phyloP scores from a whole-genome alignment of 179 eudicot species.

The Beta lomatogona region DNA sequence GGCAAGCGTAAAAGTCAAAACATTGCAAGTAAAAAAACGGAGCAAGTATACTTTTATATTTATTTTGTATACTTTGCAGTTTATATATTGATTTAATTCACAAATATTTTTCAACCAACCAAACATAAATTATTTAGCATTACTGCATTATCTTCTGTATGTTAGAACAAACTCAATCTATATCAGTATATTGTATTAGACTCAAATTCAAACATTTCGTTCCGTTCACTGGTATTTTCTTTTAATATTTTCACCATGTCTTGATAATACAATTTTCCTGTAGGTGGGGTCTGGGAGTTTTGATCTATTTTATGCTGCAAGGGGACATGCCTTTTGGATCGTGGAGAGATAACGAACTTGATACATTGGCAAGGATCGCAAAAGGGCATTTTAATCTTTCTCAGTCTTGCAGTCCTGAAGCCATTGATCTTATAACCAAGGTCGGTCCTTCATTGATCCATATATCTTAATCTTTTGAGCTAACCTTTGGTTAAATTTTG shows the following conservation, averaged over 20 bases:
- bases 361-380: slow-evolving; percentile 78
- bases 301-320: slow-evolving; percentile 88
- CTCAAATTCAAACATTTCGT: neutral
- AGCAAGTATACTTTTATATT: too few species aligned
- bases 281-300: slow-evolving; percentile 98
- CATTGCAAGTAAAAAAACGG: too few species aligned
- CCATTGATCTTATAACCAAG: slow-evolving; percentile 84
- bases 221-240: neutral
- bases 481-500: neutral
- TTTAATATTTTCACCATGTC: neutral
- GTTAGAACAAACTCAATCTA: neutral
- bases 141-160: neutral
- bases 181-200: neutral
- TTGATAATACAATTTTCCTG: slow-evolving; percentile 22
- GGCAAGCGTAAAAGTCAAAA: too few species aligned
- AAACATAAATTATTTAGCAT: neutral
- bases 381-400: slow-evolving; percentile 87
- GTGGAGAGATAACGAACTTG: slow-evolving; percentile 91
- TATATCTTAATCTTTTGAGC: neutral
- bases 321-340: slow-evolving; percentile 99
- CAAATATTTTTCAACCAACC: neutral
- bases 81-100: too few species aligned
- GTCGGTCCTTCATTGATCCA: slow-evolving; percentile 31
- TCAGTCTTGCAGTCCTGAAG: slow-evolving; percentile 57
- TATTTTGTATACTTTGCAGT: too few species aligned